phyloP scores from a whole-genome alignment of 768 basidiomycete genomes.

The Auriscalpium orientale region DNA sequence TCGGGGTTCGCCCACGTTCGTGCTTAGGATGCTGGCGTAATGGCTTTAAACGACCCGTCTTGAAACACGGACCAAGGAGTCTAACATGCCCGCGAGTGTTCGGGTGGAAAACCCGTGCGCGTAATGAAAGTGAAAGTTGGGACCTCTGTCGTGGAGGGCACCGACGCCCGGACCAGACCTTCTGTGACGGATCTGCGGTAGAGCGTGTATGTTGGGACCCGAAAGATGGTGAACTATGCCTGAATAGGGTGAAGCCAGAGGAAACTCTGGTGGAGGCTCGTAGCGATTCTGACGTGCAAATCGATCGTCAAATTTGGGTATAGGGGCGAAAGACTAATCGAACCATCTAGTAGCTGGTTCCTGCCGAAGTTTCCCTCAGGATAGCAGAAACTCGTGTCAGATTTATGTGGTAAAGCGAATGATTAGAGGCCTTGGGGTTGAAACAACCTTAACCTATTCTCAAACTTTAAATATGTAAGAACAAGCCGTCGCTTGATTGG shows the following conservation, averaged over 20 bases:
- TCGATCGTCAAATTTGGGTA: constrained; percentile 93
- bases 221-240: constrained; percentile 89
- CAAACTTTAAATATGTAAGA: constrained; percentile 63
- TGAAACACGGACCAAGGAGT: no score
- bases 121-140: constrained; percentile 68
- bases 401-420: constrained; percentile 72
- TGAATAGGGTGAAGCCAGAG: constrained; percentile 91
- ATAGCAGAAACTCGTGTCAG: constrained; percentile 56
- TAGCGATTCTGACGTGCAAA: constrained; percentile 96
- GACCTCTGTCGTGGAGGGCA: constrained; percentile 57
- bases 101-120: constrained; percentile 63
- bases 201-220: constrained; percentile 83
- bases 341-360: constrained; percentile 93
- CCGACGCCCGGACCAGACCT: constrained; percentile 68
- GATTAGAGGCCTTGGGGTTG: constrained; percentile 84
- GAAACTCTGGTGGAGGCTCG: constrained; percentile 94
- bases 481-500: constrained; percentile 41
- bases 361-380: constrained; percentile 84
- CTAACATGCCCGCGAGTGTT: constrained; percentile 79
- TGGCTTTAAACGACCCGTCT: no score
- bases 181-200: constrained; percentile 69
- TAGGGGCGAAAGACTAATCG: constrained; percentile 96
- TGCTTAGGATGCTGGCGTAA: no score
- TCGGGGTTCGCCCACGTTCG: no score
- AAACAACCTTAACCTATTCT: constrained; percentile 84